These are phyloP conservation scores for Trichaptum fuscoviolaceum DNA, from an alignment of 768 basidiomycete genomes.

Conservation along the genomic window DNA sequence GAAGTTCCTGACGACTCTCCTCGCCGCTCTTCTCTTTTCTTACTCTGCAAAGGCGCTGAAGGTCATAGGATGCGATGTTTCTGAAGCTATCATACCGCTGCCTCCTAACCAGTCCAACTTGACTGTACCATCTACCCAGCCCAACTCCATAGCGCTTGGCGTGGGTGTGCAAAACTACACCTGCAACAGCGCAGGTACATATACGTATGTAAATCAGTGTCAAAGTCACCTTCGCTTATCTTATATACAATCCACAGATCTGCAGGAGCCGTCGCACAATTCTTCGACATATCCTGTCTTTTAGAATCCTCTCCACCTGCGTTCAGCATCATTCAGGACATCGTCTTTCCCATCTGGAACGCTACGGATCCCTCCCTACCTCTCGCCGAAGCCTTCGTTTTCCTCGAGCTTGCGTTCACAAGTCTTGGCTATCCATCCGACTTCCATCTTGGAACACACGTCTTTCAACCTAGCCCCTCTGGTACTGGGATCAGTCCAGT, in stretches of 20 bases:
- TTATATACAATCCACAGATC: not conserved
- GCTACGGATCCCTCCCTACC: not conserved
- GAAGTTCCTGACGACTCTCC: not conserved
- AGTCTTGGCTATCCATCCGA: not conserved
- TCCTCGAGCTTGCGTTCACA: not conserved
- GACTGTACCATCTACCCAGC: constrained; percentile 26
- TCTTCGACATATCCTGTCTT: constrained; percentile 29
- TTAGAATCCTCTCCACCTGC: constrained; percentile 10
- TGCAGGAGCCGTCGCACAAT: constrained; percentile 18
- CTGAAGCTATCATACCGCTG: constrained; percentile 20
- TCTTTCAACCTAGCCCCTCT: constrained; percentile 31
- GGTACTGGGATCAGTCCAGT: constrained; percentile 25
- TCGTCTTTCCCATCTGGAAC: constrained; percentile 17
- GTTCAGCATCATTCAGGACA: constrained; percentile 16
- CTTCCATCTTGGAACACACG: constrained; percentile 27
- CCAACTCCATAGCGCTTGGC: constrained; percentile 37
- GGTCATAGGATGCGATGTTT: constrained; percentile 19
- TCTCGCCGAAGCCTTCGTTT: constrained; percentile 1
- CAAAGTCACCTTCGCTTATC: not conserved
- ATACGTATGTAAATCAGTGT: constrained; percentile 19
- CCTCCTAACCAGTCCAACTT: constrained; percentile 28
- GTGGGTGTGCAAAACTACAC: constrained; percentile 54
- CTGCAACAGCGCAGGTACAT: constrained; percentile 29
- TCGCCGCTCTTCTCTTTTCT: constrained; percentile 1
- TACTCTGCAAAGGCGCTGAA: not conserved